Evolutionary conservation across 768 basidiomycete species (phyloP).

Genomic region (Lentinus tigrinus): DNA sequence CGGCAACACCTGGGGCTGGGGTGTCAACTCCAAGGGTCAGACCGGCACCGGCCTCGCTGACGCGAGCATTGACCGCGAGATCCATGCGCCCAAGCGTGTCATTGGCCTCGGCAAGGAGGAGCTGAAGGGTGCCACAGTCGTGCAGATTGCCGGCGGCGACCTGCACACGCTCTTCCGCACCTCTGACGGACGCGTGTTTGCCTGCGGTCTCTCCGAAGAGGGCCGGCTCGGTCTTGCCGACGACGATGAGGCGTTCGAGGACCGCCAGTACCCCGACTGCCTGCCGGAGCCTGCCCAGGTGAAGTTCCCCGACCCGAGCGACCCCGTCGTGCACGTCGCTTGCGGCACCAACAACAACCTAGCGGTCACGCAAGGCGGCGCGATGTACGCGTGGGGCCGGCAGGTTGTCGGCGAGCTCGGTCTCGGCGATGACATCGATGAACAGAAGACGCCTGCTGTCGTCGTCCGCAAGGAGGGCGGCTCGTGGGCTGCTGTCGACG

Average conservation of each 20-base stretch:
- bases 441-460: slow-evolving; percentile 60
- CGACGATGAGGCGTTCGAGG: slow-evolving; percentile 65
- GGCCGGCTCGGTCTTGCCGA: slow-evolving; percentile 79
- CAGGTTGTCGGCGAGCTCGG: slow-evolving; percentile 79
- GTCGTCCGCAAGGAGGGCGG: slow-evolving; percentile 76
- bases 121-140: slow-evolving; percentile 52
- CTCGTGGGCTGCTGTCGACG: slow-evolving; percentile 61
- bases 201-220: slow-evolving; percentile 81
- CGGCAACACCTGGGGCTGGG: slow-evolving; percentile 92
- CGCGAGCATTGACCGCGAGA: slow-evolving; percentile 47
- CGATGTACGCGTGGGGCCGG: slow-evolving; percentile 76
- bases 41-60: slow-evolving; percentile 58
- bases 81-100: slow-evolving; percentile 67
- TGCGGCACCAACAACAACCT: slow-evolving; percentile 74
- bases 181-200: slow-evolving; percentile 78
- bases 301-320: slow-evolving; percentile 59
- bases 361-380: slow-evolving; percentile 64
- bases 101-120: slow-evolving; percentile 57
- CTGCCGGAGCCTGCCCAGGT: slow-evolving; percentile 65
- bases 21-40: slow-evolving; percentile 90
- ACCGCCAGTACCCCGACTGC: slow-evolving; percentile 55
- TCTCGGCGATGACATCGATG: slow-evolving; percentile 43
- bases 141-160: slow-evolving; percentile 79
- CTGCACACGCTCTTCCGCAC: slow-evolving; percentile 93
- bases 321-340: slow-evolving; percentile 64